Evolutionary conservation across 768 basidiomycete species (phyloP).

Genomic region (Peribolospora kevripleyi): DNA sequence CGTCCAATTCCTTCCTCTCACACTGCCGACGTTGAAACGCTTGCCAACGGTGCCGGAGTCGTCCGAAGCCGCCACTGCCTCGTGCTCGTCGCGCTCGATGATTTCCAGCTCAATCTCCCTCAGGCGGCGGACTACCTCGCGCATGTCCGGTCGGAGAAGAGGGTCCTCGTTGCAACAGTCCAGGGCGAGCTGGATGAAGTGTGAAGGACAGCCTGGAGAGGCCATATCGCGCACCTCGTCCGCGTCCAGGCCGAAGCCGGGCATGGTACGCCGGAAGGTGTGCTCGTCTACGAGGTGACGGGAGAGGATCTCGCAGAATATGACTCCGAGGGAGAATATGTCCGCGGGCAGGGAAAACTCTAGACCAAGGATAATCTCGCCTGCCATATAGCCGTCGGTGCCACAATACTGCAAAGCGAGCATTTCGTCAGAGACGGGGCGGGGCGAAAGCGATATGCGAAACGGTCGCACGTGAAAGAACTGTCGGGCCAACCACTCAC

Average conservation of each 20-base stretch:
- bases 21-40: conserved; percentile 9
- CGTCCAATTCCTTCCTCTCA: conserved; percentile 3
- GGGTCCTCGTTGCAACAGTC: conserved; percentile 51
- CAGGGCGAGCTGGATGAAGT: conserved; percentile 49
- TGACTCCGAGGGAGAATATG: conserved; percentile 76
- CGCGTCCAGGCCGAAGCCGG: conserved; percentile 49
- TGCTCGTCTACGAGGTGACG: conserved; percentile 63
- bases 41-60: neutral
- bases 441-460: neutral
- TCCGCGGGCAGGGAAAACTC: conserved; percentile 88
- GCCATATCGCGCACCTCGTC: conserved; percentile 46
- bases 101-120: conserved; percentile 64
- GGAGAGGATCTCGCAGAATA: conserved; percentile 73
- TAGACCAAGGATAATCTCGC: conserved; percentile 72
- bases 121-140: conserved; percentile 53
- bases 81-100: conserved; percentile 18
- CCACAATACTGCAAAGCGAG: conserved; percentile 18
- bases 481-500: too few relatives aligned
- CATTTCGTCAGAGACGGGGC: neutral
- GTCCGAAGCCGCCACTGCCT: conserved; percentile 1
- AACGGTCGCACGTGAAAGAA: neutral
- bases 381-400: conserved; percentile 68
- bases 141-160: conserved; percentile 42
- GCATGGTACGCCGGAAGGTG: conserved; percentile 36
- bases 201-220: conserved; percentile 49